Base-by-base conservation (phyloP, 2,329 filamentous ascomycete genomes). In the Fusarium circinatum region DNA sequence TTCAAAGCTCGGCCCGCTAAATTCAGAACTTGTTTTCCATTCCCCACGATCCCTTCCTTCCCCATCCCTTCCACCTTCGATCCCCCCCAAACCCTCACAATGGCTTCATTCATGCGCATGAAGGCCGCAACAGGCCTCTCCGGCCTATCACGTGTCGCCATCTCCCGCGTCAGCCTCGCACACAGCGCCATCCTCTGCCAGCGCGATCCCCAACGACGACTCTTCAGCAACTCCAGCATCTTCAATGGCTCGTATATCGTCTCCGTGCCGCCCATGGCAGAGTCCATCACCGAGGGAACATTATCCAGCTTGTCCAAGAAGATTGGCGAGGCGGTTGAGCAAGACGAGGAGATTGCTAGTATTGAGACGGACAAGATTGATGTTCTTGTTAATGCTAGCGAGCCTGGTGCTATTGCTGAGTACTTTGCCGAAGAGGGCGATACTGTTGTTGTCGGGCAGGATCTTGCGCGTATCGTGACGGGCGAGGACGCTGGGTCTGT, bases 281-380 rank as follows among this genome's bases (percentile, higher is more conserved):
- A 81, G 74, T 81, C 79, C 26, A 80, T 81, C 32, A 80, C 60
- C 57, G 79, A 81, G 34, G 79, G 80, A 54, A 81, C 80, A 26
- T 32, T 81, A 2, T 48, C 74, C 2, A 74, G 73, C 39, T 48
- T 81, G 30, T 52, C 68, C 32, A 81, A 80, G 68, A 76, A 80
- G 67, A 59, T 81, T 7, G 79, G 79, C 48, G 79, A 81, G 38
- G 65, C 61, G 30, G 71, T 81, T 24, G 79, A 81, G 45, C 74
- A 71, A 34, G 79, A 81, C 48, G 79, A 81, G 51, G 79, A 81
- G 54, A 70, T 81, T 26, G 79, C 78, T 26, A 81, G 74, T 60
- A 80, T 81, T 63, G 79, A 81, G 70, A 81, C 79, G 4, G 79
- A 81, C 74, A 81, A 81, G 76, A 81, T 81, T 12, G 79, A 81